Percentiles rank a stretch among this genome's conserved stretches.
Conservation (phyloP, 2,329 filamentous ascomycete genomes). For the Aspergillus arachidicola region DNA sequence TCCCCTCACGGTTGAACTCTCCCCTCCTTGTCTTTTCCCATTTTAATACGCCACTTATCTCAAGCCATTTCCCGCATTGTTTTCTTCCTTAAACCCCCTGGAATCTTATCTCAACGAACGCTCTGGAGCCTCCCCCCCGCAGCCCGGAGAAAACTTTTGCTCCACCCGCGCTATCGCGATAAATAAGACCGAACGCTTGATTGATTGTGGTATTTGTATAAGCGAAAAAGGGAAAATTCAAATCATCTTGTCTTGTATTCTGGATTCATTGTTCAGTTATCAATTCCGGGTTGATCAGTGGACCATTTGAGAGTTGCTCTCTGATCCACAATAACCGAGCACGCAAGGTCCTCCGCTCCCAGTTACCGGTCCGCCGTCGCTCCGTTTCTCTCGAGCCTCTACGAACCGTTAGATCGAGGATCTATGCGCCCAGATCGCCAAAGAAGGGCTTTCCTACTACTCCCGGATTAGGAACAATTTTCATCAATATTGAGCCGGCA, state of each 20-base stretch:
- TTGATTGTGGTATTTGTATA: neutral
- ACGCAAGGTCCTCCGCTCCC: neutral
- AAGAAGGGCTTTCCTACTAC: conserved; percentile 8
- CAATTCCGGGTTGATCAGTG: neutral
- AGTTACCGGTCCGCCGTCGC: conserved; percentile 7
- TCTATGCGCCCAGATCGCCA: conserved; percentile 23
- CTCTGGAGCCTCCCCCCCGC: conserved; percentile 12
- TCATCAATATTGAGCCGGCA: conserved; percentile 9
- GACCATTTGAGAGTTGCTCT: neutral
- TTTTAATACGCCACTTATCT: conserved; percentile 1
- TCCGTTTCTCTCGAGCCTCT: conserved; percentile 4
- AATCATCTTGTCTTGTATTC: neutral
- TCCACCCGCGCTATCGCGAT: conserved; percentile 12
- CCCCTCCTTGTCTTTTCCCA: neutral
- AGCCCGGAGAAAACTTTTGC: conserved; percentile 13
- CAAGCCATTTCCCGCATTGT: conserved; percentile 4
- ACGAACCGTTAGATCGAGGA: conserved; percentile 3
- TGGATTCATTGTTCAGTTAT: neutral
- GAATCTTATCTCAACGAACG: neutral
- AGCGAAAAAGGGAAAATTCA: neutral
- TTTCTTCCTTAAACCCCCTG: neutral
- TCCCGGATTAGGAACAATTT: conserved; percentile 12
- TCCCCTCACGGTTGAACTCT: conserved; percentile 3
- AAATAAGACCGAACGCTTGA: conserved; percentile 1
- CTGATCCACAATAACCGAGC: neutral